Evolutionary conservation across 2,329 filamentous ascomycete species (phyloP), one percentile per base, ranked within the genome.

Genomic region (Penicillium italicum): DNA sequence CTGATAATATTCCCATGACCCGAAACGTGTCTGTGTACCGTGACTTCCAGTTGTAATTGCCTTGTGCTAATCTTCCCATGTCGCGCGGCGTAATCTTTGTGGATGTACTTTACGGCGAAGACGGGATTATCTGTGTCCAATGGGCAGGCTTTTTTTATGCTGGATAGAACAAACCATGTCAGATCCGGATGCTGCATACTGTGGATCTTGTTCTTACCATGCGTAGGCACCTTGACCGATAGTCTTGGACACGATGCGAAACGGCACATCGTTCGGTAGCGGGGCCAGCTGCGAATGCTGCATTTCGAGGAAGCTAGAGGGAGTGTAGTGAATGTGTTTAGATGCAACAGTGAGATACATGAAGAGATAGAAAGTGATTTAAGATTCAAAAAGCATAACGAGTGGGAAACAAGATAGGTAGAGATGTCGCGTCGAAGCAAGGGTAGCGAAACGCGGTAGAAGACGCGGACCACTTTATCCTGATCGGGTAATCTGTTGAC

Each of bases 31-130:
- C 86, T 87, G 77, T 99, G 94, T 18, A 99, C 82, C 3, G 89
- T 89, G 38, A 96, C 89, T 76, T 99, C 94, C 83, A 96, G 90
- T 66, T 87, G 84, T 61, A 99, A 85, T 76, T 99, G 94, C 70
- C 95, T 93, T 33, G 87, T 82, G 30, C 89, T 91, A 64, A 99
- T 86, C 58, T 90, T 89, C 70, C 94, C 94, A 81, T 93, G 86
- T 66, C 88, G 89, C 66, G 90, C 84, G 55, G 94, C 95, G 74
- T 97, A 96, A 62, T 89, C 88, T 77, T 99, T 99, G 79, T 99
- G 93, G 72, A 99, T 97, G 76, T 99, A 90, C 74, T 99, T 99
- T 75, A 99, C 91, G 14, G 95, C 94, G 72, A 99, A 97, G 56
- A 99, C 79, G 30, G 93, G 93, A 26, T 78, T 82, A 26, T 83